These are phyloP conservation scores for Mycena sanguinolenta DNA, from an alignment of 768 basidiomycete genomes.

Conservation along the genomic window DNA sequence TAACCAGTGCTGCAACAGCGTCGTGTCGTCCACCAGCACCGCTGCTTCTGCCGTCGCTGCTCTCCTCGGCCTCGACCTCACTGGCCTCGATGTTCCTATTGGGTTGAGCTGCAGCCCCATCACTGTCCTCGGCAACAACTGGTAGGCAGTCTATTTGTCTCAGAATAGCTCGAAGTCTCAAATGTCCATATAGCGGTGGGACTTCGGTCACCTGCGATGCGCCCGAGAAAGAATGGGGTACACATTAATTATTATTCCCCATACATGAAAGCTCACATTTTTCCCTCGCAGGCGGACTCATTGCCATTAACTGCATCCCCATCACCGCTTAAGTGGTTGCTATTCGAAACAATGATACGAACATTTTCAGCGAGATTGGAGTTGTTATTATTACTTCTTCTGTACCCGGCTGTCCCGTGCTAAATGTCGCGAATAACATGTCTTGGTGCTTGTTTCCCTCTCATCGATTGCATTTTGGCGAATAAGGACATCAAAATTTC, in stretches of 20 bases:
- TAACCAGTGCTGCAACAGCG: not conserved
- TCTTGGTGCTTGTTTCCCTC: too few relatives aligned
- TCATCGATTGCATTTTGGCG: too few relatives aligned
- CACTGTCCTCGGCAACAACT: not conserved
- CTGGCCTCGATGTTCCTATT: not conserved
- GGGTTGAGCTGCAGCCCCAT: constrained; percentile 5
- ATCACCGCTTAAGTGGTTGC: not conserved
- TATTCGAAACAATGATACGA: not conserved
- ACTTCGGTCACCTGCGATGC: not conserved
- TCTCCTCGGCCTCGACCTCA: not conserved
- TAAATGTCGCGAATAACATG: too few relatives aligned
- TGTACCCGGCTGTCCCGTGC: too few relatives aligned
- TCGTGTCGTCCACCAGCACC: not conserved
- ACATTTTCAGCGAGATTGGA: too few relatives aligned
- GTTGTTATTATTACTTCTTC: too few relatives aligned
- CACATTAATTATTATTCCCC: not conserved
- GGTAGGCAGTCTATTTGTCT: not conserved
- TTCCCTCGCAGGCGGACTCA: not conserved
- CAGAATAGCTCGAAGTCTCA: not conserved
- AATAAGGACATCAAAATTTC: too few relatives aligned
- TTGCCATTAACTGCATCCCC: not conserved
- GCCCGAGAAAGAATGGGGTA: not conserved
- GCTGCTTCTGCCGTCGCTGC: not conserved
- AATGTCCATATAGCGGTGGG: not conserved
- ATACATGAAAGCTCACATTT: not conserved